Evolutionary conservation across 352 stramenopile species (phyloP), one percentile per base, ranked within the genome.

Genomic region (Phytophthora chlamydospora): DNA sequence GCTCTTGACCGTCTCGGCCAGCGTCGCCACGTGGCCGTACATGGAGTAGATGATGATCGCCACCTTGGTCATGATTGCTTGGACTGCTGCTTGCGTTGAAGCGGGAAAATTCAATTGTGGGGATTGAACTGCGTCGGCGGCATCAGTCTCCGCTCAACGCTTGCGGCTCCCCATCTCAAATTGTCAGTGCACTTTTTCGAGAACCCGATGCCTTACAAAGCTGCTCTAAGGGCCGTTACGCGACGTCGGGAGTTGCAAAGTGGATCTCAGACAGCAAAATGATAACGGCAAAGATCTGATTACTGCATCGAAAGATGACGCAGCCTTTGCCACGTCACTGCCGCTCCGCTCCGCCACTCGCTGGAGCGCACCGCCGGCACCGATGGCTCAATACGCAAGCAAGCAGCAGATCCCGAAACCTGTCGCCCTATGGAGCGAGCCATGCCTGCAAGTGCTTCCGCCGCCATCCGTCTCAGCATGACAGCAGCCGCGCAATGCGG

Each of bases 31-130:
- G 71, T 95, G 89, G 27, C 87, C 85, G 69, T 96, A 95, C 21
- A 87, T 82, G 58, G 73, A 89, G 75, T 92, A 93, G 66, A 85
- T 88, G 53, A 93, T 56, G 66, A 93, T 85, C 7, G 76, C 78
- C 42, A 93, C 75, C 62, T 88, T 90, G 57, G 79, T 67, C 71
- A 78, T 81, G 32, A 19, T 53, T 35, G 16, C n/a, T 39, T n/a
- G 38, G 5, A 43, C 36, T 62, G 53, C 27, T 41, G 35, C 41
- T 56, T 57, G 56, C 2, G 16, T 27, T 38, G 24, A 21, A 40
- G 43, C 33, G 41, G 21, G 38, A 14, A n/a, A 64, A 58, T 58
- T 43, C 21, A 24, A 24, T 24, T 24, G 21, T 24, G 21, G 21
- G 3, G 24, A 33, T 64, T 52, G 31, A 58, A 44, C 13, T 21